Evolutionary conservation across 2,329 filamentous ascomycete genomes (phyloP).

Genomic region (Clarireedia sp.): DNA sequence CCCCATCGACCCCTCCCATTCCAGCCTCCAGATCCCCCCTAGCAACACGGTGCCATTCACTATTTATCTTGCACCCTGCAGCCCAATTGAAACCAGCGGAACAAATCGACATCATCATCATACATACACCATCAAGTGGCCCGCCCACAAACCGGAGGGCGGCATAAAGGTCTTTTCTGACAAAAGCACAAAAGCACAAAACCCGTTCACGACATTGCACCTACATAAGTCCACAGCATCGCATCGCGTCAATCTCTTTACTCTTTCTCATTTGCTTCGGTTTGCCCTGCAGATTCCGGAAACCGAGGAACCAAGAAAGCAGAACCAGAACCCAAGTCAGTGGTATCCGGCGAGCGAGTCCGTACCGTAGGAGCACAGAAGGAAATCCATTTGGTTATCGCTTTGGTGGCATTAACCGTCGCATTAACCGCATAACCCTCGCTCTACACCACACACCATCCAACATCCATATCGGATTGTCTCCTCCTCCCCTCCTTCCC

Average conservation of each 20-base stretch:
- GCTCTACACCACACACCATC: too few species aligned
- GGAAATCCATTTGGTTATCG: too few species aligned
- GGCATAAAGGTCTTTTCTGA: not conserved
- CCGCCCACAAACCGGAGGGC: too few species aligned
- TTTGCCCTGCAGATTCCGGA: not conserved
- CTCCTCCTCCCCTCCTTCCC: too few species aligned
- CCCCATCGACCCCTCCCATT: constrained; percentile 1
- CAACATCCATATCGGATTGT: not conserved
- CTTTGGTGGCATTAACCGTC: too few species aligned
- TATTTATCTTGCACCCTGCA: not conserved
- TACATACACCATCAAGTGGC: not conserved
- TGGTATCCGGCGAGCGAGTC: not conserved
- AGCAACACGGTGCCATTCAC: constrained; percentile 5
- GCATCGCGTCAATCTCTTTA: not conserved
- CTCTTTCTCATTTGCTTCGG: not conserved
- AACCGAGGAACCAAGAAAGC: not conserved
- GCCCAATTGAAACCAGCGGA: not conserved
- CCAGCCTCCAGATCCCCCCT: not conserved
- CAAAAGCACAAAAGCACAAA: not conserved
- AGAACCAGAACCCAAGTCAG: constrained; percentile 6
- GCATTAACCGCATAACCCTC: not conserved
- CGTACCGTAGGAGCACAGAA: too few species aligned
- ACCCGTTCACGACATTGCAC: not conserved
- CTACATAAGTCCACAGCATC: constrained; percentile 5
- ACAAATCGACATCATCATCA: not conserved